Conservation (phyloP, 2,329 filamentous ascomycete species). For the Apiospora malaysiana region DNA sequence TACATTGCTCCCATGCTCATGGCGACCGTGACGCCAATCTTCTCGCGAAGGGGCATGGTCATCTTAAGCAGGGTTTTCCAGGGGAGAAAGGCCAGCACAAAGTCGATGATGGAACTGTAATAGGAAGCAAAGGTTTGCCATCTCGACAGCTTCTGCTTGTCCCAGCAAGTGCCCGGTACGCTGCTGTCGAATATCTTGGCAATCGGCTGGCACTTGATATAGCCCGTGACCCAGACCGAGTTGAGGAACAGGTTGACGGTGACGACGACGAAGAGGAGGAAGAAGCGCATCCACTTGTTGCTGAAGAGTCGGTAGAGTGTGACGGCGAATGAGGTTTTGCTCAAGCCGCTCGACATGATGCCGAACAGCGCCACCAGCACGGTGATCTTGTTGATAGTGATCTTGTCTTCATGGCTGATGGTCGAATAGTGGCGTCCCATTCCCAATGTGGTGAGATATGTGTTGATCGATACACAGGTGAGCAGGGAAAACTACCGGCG, state of each 20-base stretch:
- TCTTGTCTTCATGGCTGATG: constrained; percentile 26
- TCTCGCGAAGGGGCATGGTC: constrained; percentile 40
- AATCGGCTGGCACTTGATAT: constrained; percentile 40
- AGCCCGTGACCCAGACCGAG: constrained; percentile 42
- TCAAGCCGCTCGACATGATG: constrained; percentile 30
- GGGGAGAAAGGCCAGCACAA: constrained; percentile 41
- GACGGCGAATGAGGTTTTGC: constrained; percentile 33
- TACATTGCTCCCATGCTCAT: constrained; percentile 45
- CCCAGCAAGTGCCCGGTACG: constrained; percentile 40
- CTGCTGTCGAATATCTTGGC: constrained; percentile 34
- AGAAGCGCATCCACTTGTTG: constrained; percentile 31
- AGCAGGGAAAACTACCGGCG: constrained; percentile 33
- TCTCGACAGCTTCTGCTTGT: constrained; percentile 32
- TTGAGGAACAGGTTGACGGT: constrained; percentile 32
- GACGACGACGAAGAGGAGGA: constrained; percentile 37
- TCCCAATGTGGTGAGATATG: constrained; percentile 39
- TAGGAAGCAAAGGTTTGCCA: constrained; percentile 42
- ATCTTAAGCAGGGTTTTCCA: constrained; percentile 43
- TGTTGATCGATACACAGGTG: constrained; percentile 40
- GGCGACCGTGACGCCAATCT: constrained; percentile 42
- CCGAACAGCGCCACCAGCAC: constrained; percentile 32
- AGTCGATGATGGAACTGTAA: constrained; percentile 43
- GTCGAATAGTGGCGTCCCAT: constrained; percentile 32
- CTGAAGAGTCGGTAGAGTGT: constrained; percentile 33
- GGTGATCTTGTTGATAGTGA: constrained; percentile 14